Evolutionary conservation across 2,329 filamentous ascomycete genomes (phyloP).

Genomic region (Penicillium sp.): DNA sequence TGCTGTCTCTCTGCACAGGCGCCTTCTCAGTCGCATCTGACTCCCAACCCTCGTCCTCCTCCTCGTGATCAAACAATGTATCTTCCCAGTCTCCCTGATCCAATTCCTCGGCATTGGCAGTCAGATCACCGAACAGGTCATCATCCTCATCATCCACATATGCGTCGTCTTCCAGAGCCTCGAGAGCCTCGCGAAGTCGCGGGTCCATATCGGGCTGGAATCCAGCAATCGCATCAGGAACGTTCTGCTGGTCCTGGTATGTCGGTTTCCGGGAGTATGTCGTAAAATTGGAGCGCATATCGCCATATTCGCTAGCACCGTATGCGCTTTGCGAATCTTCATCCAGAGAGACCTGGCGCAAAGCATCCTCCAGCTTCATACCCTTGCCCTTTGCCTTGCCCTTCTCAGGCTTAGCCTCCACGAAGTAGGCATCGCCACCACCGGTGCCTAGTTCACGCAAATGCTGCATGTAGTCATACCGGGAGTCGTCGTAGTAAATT

Average conservation of each 20-base stretch:
- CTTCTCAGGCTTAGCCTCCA: constrained; percentile 66
- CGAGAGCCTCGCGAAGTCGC: constrained; percentile 81
- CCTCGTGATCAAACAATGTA: constrained; percentile 48
- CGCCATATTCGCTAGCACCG: constrained; percentile 38
- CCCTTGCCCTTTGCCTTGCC: constrained; percentile 69
- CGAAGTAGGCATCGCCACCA: constrained; percentile 73
- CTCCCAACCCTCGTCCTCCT: constrained; percentile 86
- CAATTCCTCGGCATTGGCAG: constrained; percentile 66
- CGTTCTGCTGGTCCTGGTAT: constrained; percentile 89
- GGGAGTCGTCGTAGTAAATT: constrained; percentile 89
- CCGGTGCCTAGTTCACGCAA: constrained; percentile 79
- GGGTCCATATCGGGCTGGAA: constrained; percentile 99
- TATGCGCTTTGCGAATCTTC: constrained; percentile 37
- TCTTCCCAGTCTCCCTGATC: constrained; percentile 79
- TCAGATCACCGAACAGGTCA: constrained; percentile 78
- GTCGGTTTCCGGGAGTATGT: constrained; percentile 74
- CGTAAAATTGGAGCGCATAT: constrained; percentile 53
- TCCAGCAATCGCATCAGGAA: constrained; percentile 87
- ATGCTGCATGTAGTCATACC: constrained; percentile 99
- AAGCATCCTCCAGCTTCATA: constrained; percentile 81
- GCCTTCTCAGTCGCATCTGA: constrained; percentile 88
- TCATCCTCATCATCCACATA: constrained; percentile 83
- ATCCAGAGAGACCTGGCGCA: constrained; percentile 59
- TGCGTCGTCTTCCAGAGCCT: constrained; percentile 92
- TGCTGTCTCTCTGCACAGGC: constrained; percentile 40